Evolutionary conservation across 2,329 filamentous ascomycete species (phyloP), one percentile per base, ranked within the genome.

Genomic region (Endoconidiophora laricicola): DNA sequence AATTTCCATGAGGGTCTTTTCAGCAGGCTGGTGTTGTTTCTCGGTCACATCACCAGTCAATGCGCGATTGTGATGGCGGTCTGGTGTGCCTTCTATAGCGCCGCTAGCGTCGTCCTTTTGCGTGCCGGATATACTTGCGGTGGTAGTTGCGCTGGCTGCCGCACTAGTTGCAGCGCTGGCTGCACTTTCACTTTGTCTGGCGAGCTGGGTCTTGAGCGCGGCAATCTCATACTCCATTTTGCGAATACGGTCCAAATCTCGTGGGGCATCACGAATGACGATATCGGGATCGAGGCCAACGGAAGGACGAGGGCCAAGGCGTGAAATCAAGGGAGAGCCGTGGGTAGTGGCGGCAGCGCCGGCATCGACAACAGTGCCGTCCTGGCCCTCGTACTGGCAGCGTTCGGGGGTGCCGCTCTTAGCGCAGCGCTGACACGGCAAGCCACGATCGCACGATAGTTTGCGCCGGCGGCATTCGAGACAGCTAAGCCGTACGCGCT

Each of bases 381-480:
- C 72, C 63, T 69, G 73, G 26, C 72, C 70, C 61, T 78, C 74
- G 58, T 78, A 78, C 54, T 70, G 74, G 62, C 74, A 78, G 14
- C 71, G 68, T 47, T 77, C 74, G 18, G 74, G 69, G 24, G 74
- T 78, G 57, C 73, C 74, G 54, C 73, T 77, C 62, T 77, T 78
- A 61, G 78, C 68, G 61, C 75, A 79, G 44, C 75, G 71, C 60
- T 77, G 73, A 58, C 75, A 79, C 22, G 75, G 75, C 56, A 77
- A 69, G 59, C 75, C 74, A 54, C 75, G 67, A 61, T 78, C 76
- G 60, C 75, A 79, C 23, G 74, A 78, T 37, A 78, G 65, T 64
- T 79, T 79, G 50, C 75, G 67, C 49, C 74, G 69, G 40, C 75
- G 72, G 56, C 75, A 79, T 57, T 78, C 74, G 40, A 78, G 67